Evolutionary conservation across 83 land plant species (phyloP).

Genomic region (Thuja plicata): DNA sequence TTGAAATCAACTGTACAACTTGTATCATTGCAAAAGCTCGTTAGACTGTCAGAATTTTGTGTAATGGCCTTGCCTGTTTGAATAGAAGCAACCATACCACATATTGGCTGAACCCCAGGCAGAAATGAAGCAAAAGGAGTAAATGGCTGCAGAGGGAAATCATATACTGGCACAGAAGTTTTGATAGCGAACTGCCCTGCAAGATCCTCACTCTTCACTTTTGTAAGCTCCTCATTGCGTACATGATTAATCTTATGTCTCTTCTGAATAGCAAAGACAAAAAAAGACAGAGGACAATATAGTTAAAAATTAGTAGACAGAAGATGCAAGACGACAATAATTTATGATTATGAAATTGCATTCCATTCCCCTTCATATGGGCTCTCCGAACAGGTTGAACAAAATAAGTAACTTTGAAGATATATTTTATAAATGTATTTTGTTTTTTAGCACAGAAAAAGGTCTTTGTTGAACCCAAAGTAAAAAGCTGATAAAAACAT

Average conservation of each 20-base stretch:
- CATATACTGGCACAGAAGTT: background rate
- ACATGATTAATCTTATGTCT: conserved; percentile 37
- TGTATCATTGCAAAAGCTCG: conserved; percentile 13
- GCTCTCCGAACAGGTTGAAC: background rate
- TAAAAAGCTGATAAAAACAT: background rate
- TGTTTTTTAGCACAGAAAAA: background rate
- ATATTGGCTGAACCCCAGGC: conserved; percentile 5
- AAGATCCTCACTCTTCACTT: conserved; percentile 11
- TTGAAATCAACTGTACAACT: background rate
- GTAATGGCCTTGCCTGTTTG: background rate
- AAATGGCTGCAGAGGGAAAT: background rate
- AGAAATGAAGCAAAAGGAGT: background rate
- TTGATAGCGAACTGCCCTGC: background rate
- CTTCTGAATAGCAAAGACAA: conserved; percentile 32
- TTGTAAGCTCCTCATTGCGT: conserved; percentile 26
- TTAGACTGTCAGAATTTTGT: background rate
- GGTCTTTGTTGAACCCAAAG: background rate
- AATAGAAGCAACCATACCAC: background rate
- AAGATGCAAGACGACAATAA: background rate
- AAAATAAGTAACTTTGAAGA: background rate
- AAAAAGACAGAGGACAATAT: background rate
- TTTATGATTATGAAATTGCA: background rate
- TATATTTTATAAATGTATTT: background rate
- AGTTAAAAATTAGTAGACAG: background rate
- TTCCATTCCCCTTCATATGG: background rate